Base-by-base conservation (phyloP, 177 flowering plant species). In the Vitis hybrid region DNA sequence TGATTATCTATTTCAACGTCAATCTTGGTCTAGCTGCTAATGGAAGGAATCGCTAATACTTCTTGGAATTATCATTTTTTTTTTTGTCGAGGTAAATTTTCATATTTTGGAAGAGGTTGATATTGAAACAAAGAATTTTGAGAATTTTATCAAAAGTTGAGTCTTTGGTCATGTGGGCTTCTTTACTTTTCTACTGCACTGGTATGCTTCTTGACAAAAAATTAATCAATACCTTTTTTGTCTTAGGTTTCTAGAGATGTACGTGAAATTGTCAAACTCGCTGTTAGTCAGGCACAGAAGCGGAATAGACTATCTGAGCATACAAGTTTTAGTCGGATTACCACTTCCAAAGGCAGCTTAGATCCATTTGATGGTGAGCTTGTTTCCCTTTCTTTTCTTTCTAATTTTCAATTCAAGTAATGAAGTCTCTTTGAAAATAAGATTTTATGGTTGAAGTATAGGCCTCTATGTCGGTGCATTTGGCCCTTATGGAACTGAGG, bases 401-500 rank as follows among this genome's bases (percentile, higher is more conserved):
- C 26, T 16, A 22, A 22, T 7, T 16, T 60, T 4, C 9, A 20
- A 51, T 16, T 19, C 31, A 7, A 57, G 26, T 9, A 50, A 59
- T 22, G 3, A 29, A 52, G 29, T 67, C 58, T 51, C 3, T 50
- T 20, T 66, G 39, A 58, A 22, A 26, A 59, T 65, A 61, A 70
- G 61, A 68, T 2, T 29, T 63, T 45, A 31, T 74, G 63, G 57
- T 78, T 77, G 72, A 74, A 55, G 49, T 78, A 72, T 66, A 93
- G 97, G 98, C 31, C 81, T 95, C 7, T 95, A 90, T 73, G 89
- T 95, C 69, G 99, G 99, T 75, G 92, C 98, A 12, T 95, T 93
- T 86, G 98, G 97, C 11, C 98, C 97, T 59, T 89, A 87, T 77
- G 98, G 96, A 22, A 84, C 93, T 60, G 99, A 95, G 83, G 88